A percentile compares a stretch with the other conserved stretches of the same genome.
phyloP scores from a whole-genome alignment of 371 early-diverging fungal genomes.

The Syncephalastrum monosporum region DNA sequence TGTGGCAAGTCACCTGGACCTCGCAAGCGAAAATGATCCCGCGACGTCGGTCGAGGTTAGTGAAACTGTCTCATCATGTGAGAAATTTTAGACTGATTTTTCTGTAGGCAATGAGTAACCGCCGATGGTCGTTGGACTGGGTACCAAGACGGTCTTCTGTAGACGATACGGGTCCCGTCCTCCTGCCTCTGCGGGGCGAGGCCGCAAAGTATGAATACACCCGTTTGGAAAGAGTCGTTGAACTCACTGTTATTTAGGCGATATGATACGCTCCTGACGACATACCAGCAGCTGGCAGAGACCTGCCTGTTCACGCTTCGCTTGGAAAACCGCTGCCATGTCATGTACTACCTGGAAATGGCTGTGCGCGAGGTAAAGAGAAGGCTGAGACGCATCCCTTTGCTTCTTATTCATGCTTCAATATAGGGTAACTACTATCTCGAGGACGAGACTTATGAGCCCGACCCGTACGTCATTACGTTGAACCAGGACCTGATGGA shows the following conservation, averaged over 20 bases:
- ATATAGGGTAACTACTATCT: slow-evolving; percentile 68
- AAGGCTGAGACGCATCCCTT: neutral
- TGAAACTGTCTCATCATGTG: neutral
- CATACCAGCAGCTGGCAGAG: slow-evolving; percentile 72
- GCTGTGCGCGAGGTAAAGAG: slow-evolving; percentile 81
- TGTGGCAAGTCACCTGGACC: slow-evolving; percentile 3
- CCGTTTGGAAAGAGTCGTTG: neutral
- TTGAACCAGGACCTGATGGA: slow-evolving; percentile 79
- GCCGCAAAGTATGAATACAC: slow-evolving; percentile 27
- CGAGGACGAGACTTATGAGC: slow-evolving; percentile 74
- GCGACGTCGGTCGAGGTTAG: slow-evolving; percentile 5
- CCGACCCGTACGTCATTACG: slow-evolving; percentile 83
- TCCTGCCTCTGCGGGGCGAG: slow-evolving; percentile 41
- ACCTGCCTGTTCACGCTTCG: slow-evolving; percentile 79
- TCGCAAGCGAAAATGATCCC: neutral
- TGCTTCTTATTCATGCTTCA: neutral
- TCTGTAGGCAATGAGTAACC: slow-evolving; percentile 10
- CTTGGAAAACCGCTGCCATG: slow-evolving; percentile 84
- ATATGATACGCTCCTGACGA: slow-evolving; percentile 55
- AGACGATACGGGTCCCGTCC: slow-evolving; percentile 10
- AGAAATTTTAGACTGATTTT: slow-evolving; percentile 1
- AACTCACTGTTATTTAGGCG: slow-evolving; percentile 24
- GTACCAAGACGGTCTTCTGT: slow-evolving; percentile 5
- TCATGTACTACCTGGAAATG: slow-evolving; percentile 86
- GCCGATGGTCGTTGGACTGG: slow-evolving; percentile 15